Base-by-base conservation (phyloP, 345 rosid genomes). In the Boechera divaricarpa region DNA sequence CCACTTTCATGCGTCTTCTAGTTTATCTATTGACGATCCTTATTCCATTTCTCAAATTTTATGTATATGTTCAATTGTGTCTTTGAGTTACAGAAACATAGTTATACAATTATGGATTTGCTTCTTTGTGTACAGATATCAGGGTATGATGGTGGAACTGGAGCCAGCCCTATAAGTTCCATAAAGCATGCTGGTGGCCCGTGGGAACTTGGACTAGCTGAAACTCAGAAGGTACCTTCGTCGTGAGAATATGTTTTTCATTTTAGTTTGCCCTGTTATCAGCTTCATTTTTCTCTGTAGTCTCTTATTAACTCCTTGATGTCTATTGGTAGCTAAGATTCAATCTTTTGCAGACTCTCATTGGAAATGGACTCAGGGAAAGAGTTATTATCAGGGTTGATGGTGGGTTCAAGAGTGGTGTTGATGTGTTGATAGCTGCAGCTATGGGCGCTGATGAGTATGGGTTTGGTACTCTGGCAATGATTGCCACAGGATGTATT, bases 101-200 rank as follows among this genome's bases (percentile, higher is more conserved):
- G 42, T 16, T 63, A 15, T 71, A 38, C 29, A 71, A 7, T 60
- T 49, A 4, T 33, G 53, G 16, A 47, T 42, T 33, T 68, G 29
- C 65, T 54, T 36, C 21, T 62, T 68, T 77, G 77, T 78, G 72
- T 56, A 77, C 87, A 95, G 98, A 91, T 95, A 86, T 95, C 99
- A 51, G 97, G 99, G 61, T 97, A 95, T 80, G 98, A 95, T 86
- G 98, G 98, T 72, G 99, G 98, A 79, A 95, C 99, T 52, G 98
- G 99, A 77, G 99, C 99, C 49, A 95, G 98, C 76, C 99, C 98
- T 36, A 89, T 95, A 78, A 95, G 98, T 82, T 95, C 99, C 69
- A 95, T 92, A 80, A 95, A 95, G 85, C 98, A 95, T 85, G 99
- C 99, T 66, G 98, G 99, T 79, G 99, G 98, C 49, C 99, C 99